Evolutionary conservation across 768 basidiomycete genomes (phyloP).

Genomic region (Boletus reticulatus): DNA sequence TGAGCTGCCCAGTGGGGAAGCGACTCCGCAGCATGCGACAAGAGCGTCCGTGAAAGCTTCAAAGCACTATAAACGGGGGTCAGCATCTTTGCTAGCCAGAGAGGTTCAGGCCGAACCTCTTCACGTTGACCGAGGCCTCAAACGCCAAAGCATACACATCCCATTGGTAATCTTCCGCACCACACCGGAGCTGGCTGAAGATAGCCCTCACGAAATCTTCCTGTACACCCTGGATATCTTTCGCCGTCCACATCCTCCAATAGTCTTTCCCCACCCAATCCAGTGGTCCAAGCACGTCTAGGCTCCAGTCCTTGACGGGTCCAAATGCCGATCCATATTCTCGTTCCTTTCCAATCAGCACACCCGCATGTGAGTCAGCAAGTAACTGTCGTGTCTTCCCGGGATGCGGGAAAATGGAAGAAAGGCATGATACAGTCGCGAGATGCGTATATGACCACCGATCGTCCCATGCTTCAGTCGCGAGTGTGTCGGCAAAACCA

Average conservation of each 20-base stretch:
- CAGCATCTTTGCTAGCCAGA: constrained; percentile 3
- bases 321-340: constrained; percentile 62
- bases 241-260: constrained; percentile 43
- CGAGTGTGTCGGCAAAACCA: constrained; percentile 50
- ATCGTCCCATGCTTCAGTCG: constrained; percentile 56
- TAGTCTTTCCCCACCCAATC: constrained; percentile 40
- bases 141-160: constrained; percentile 64
- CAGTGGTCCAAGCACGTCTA: constrained; percentile 51
- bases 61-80: constrained; percentile 47
- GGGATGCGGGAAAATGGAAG: constrained; percentile 50
- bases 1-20: constrained; percentile 72
- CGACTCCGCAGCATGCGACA: constrained; percentile 57
- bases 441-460: constrained; percentile 59
- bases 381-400: constrained; percentile 33
- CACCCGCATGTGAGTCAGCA: constrained; percentile 64
- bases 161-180: constrained; percentile 57
- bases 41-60: constrained; percentile 63
- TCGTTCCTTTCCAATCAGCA: constrained; percentile 62
- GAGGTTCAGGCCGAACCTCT: constrained; percentile 42
- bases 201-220: constrained; percentile 50
- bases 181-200: constrained; percentile 55
- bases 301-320: constrained; percentile 66
- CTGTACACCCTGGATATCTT: constrained; percentile 53
- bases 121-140: constrained; percentile 57
- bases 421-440: constrained; percentile 42